A percentile compares a stretch with the other conserved stretches of the same genome.
These are phyloP conservation scores for Nissolia schottii DNA, from an alignment of 306 rosid genomes.

Conservation along the genomic window DNA sequence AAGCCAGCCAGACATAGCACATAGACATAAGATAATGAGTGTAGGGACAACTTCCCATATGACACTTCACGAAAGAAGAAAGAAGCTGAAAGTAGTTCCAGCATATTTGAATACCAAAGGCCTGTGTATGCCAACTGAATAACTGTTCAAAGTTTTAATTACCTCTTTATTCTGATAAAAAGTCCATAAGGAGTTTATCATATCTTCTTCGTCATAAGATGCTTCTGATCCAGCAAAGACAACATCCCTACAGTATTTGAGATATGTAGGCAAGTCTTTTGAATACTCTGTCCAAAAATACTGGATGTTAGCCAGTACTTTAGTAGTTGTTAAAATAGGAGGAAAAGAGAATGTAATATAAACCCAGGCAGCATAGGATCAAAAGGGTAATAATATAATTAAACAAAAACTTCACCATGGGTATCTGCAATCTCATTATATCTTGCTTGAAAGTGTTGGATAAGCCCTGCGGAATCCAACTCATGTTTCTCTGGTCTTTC, in stretches of 20 bases:
- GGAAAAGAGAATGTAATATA: not conserved
- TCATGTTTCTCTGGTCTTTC: constrained; percentile 26
- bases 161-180: constrained; percentile 65
- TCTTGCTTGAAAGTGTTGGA: constrained; percentile 55
- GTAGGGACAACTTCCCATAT: not conserved
- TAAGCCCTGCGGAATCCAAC: constrained; percentile 50
- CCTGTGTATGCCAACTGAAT: not conserved
- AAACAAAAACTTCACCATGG: constrained; percentile 42
- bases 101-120: constrained; percentile 8
- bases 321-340: not conserved
- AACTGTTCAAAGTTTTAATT: constrained; percentile 21
- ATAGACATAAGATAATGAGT: not conserved
- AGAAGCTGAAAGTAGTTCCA: not conserved
- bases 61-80: not conserved
- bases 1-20: not conserved
- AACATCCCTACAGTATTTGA: constrained; percentile 69
- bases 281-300: constrained; percentile 52
- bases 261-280: constrained; percentile 72
- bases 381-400: not conserved
- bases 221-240: constrained; percentile 74
- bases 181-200: constrained; percentile 55
- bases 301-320: not conserved
- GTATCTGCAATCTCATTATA: constrained; percentile 47
- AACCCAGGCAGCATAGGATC: not conserved
- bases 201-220: constrained; percentile 48